Conservation (phyloP, 2,329 filamentous ascomycete species). For the Pseudogymnoascus sp. region DNA sequence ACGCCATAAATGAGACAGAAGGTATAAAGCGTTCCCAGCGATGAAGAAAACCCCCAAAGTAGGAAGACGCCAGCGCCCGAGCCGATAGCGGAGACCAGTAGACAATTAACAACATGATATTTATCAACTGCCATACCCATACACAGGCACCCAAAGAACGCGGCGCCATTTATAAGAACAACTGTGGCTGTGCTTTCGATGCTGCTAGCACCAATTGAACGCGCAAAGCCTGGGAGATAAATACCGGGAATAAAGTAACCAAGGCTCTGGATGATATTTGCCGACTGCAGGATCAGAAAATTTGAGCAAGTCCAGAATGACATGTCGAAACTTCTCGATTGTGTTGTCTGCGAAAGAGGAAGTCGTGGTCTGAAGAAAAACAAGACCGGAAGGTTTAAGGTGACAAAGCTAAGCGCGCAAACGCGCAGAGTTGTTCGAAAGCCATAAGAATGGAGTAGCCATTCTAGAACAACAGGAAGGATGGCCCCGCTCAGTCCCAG, state of each 20-base stretch:
- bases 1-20: conserved; percentile 46
- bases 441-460: conserved; percentile 32
- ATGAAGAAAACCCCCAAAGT: conserved; percentile 43
- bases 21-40: conserved; percentile 34
- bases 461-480: conserved; percentile 29
- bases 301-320: conserved; percentile 30
- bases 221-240: conserved; percentile 41
- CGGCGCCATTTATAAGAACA: conserved; percentile 37
- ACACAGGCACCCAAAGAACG: conserved; percentile 34
- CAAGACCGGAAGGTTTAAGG: conserved; percentile 31
- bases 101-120: conserved; percentile 31
- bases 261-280: conserved; percentile 40
- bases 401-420: conserved; percentile 30
- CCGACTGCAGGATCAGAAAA: conserved; percentile 35
- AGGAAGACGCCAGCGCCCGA: conserved; percentile 40
- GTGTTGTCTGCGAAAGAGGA: conserved; percentile 29
- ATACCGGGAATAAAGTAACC: conserved; percentile 47
- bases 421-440: conserved; percentile 31
- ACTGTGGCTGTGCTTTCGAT: conserved; percentile 36
- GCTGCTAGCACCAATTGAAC: conserved; percentile 17
- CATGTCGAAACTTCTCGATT: conserved; percentile 23
- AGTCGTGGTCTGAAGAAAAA: conserved; percentile 31
- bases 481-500: conserved; percentile 9
- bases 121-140: conserved; percentile 32
- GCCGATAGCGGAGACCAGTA: conserved; percentile 38